These are phyloP conservation scores for Puccinia triticina DNA, from an alignment of 1,284 basidiomycete genomes.

Conservation along the genomic window DNA sequence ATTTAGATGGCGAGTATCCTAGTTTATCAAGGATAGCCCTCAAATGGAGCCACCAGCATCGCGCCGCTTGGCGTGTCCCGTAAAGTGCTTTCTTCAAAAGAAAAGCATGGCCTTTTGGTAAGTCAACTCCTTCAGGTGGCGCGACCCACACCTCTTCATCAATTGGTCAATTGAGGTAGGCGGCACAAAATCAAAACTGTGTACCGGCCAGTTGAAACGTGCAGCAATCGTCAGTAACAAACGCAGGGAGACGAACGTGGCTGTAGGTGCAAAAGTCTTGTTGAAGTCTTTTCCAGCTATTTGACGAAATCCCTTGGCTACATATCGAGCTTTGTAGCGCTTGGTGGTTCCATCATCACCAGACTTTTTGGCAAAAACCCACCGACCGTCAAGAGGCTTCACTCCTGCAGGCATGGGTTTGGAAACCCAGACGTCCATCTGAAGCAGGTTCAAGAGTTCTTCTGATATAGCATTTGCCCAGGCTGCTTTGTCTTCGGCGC, in stretches of 20 bases:
- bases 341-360: not conserved
- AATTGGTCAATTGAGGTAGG: slow-evolving; percentile 10
- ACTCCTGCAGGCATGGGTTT: not conserved
- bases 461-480: not conserved
- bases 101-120: not conserved
- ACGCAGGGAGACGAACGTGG: not conserved
- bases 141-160: slow-evolving; percentile 14
- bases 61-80: not conserved
- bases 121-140: not conserved
- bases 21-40: not conserved
- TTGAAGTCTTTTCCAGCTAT: slow-evolving; percentile 43
- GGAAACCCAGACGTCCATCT: not conserved
- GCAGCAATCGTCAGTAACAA: not conserved
- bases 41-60: slow-evolving; percentile 17
- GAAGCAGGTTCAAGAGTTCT: not conserved
- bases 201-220: not conserved
- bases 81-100: not conserved
- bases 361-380: slow-evolving; percentile 47
- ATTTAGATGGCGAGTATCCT: not conserved
- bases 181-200: slow-evolving; percentile 25
- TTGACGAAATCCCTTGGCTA: slow-evolving; percentile 52
- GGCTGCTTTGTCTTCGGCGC: not conserved
- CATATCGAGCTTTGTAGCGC: slow-evolving; percentile 51
- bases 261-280: not conserved
- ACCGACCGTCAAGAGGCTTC: not conserved